phyloP scores from a whole-genome alignment of 2,329 filamentous ascomycete species.

The Macroventuria anomochaeta region DNA sequence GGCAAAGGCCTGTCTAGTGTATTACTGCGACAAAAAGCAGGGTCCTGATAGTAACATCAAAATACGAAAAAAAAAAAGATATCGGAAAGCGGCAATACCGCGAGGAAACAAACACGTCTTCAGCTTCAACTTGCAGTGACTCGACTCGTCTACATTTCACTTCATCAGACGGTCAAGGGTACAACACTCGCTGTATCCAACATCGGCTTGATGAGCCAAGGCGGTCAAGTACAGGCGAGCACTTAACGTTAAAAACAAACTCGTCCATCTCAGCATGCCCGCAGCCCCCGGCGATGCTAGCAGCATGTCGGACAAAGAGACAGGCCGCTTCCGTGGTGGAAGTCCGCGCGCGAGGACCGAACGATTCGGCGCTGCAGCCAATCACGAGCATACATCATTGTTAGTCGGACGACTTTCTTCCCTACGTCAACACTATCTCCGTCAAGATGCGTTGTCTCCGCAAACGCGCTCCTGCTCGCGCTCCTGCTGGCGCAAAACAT shows the following conservation, averaged over 20 bases:
- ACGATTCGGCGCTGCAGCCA: slow-evolving; percentile 6
- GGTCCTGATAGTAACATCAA: slow-evolving; percentile 30
- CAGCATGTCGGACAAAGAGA: slow-evolving; percentile 23
- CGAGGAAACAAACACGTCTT: slow-evolving; percentile 17
- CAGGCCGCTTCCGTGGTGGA: slow-evolving; percentile 15
- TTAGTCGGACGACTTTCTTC: slow-evolving; percentile 7
- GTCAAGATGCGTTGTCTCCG: slow-evolving; percentile 12
- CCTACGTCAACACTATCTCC: slow-evolving; percentile 29
- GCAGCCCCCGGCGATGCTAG: not conserved
- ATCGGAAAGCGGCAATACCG: slow-evolving; percentile 28
- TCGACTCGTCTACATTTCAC: not conserved
- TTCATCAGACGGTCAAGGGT: too few relatives aligned
- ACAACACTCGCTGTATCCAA: too few relatives aligned
- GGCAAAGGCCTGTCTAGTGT: slow-evolving; percentile 28
- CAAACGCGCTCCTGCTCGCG: slow-evolving; percentile 1
- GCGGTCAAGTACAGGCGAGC: too few relatives aligned
- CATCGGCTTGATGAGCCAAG: not conserved
- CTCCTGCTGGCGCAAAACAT: slow-evolving; percentile 4
- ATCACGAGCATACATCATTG: slow-evolving; percentile 8
- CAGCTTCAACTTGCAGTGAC: slow-evolving; percentile 2
- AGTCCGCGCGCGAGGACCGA: not conserved
- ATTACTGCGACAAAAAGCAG: slow-evolving; percentile 33
- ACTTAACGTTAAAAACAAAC: not conserved
- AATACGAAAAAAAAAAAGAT: slow-evolving; percentile 39
- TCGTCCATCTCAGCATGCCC: not conserved